Percentiles rank a stretch among this genome's conserved stretches.
phyloP scores from a whole-genome alignment of 2,329 filamentous ascomycete species.

The Knoxdaviesia proteae region DNA sequence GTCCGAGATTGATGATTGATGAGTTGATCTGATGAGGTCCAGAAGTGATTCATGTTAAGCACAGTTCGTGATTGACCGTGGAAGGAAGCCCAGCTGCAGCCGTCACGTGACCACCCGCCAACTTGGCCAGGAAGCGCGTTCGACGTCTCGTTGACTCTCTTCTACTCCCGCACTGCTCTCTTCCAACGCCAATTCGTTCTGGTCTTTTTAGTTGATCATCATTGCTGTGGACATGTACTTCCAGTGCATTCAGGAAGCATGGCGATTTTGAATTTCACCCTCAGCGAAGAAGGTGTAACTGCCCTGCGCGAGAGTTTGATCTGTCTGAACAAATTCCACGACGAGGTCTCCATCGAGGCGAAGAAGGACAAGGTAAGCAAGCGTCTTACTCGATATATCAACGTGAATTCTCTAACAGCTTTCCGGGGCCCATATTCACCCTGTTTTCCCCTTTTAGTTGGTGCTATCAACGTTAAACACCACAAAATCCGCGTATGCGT shows the following conservation, averaged over 20 bases:
- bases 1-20: too few relatives aligned
- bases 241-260: slow-evolving; percentile 14
- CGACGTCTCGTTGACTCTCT: not conserved
- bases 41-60: too few relatives aligned
- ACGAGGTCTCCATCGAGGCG: slow-evolving; percentile 57
- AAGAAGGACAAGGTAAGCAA: slow-evolving; percentile 39
- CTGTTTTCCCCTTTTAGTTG: slow-evolving; percentile 34
- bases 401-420: not conserved
- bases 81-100: too few relatives aligned
- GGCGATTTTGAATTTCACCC: slow-evolving; percentile 49
- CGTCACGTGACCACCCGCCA: too few relatives aligned
- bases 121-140: too few relatives aligned
- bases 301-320: slow-evolving; percentile 52
- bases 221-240: not conserved
- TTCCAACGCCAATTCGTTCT: not conserved
- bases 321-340: slow-evolving; percentile 62
- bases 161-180: not conserved
- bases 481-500: slow-evolving; percentile 64
- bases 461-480: slow-evolving; percentile 55
- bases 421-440: slow-evolving; percentile 42
- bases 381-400: not conserved
- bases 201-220: not conserved
- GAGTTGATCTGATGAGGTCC: too few relatives aligned
- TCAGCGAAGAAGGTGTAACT: slow-evolving; percentile 51
- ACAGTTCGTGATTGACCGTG: too few relatives aligned